Base-by-base conservation (phyloP, 495 filamentous ascomycete genomes). In the Viridothelium virens region DNA sequence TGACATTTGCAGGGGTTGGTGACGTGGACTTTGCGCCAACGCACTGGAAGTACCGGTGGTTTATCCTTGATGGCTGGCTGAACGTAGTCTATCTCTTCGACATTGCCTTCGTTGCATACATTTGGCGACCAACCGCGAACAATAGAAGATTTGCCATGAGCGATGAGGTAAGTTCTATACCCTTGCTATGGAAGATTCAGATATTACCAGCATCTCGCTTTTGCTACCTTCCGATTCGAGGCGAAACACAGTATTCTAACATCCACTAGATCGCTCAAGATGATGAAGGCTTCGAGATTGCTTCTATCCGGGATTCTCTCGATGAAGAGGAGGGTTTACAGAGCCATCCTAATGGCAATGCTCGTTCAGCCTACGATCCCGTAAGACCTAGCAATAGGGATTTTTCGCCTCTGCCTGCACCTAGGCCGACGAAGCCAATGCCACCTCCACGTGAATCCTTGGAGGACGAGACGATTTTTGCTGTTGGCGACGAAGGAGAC, bases 91-190 rank as follows among this genome's bases (percentile, higher is more conserved):
- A 99, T 75, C 83, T 99, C 61, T 87, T 88, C 69, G 92, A 97
- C 74, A 87, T 99, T 33, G 84, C 83, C 48, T 96, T 91, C 76
- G 84, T 99, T 61, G 91, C 93, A n/a, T 99, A 97, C 71, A 81
- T 99, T 44, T 99, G 94, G 94, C 83, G 94, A 63, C 94, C 94
- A 38, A 97, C 94, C 33, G 92, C 87, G 47, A 97, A 99, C 76
- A 99, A 99, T 79, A 83, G 93, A 70, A 85, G 94, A 66, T 99
- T 99, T 73, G 94, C 94, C 39, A 99, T 99, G 94, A 93, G 89
- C 78, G 94, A 99, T 71, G 94, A 98, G 85, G 86, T 87, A 80
- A 71, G 78, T 56, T 18, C 53, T 44, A 16, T 44, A 7, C 3
- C n/a, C 62, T 25, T 25, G 53, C 38, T 47, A 64, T 38, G 38